phyloP scores from a whole-genome alignment of 345 rosid genomes.

The Raphanus sativus region DNA sequence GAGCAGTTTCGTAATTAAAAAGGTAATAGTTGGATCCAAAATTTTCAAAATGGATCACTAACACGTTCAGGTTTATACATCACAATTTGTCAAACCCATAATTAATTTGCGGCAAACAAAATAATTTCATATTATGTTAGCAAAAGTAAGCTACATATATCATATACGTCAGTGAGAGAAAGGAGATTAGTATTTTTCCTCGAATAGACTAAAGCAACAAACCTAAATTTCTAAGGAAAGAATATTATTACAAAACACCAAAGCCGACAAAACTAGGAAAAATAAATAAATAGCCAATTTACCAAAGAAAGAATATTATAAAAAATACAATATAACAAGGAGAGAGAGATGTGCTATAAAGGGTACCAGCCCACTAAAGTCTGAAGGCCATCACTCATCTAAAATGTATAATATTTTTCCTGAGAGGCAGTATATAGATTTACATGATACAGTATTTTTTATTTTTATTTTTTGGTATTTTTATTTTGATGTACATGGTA shows the following conservation, averaged over 20 bases:
- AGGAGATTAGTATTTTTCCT: neutral
- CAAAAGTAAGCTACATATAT: slow-evolving; percentile 16
- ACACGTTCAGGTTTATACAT: slow-evolving; percentile 1
- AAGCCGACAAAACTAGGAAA: slow-evolving; percentile 34
- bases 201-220: slow-evolving; percentile 19
- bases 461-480: too few species aligned
- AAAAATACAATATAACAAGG: slow-evolving; percentile 25
- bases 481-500: too few species aligned
- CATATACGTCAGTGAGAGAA: slow-evolving; percentile 17
- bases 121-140: slow-evolving; percentile 5
- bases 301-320: slow-evolving; percentile 25
- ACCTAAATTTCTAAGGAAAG: slow-evolving; percentile 20
- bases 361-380: slow-evolving; percentile 29
- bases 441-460: too few species aligned
- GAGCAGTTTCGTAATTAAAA: neutral
- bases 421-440: neutral
- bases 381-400: slow-evolving; percentile 29
- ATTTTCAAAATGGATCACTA: slow-evolving; percentile 2
- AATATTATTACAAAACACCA: slow-evolving; percentile 20
- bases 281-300: slow-evolving; percentile 22
- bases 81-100: slow-evolving; percentile 11
- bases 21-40: neutral
- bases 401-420: slow-evolving; percentile 17
- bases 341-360: slow-evolving; percentile 34
- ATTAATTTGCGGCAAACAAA: slow-evolving; percentile 20